Percentiles rank a stretch among this genome's conserved stretches.
These are phyloP conservation scores for Ambrosiella cleistominuta DNA, from an alignment of 2,329 filamentous ascomycete genomes.

Conservation along the genomic window DNA sequence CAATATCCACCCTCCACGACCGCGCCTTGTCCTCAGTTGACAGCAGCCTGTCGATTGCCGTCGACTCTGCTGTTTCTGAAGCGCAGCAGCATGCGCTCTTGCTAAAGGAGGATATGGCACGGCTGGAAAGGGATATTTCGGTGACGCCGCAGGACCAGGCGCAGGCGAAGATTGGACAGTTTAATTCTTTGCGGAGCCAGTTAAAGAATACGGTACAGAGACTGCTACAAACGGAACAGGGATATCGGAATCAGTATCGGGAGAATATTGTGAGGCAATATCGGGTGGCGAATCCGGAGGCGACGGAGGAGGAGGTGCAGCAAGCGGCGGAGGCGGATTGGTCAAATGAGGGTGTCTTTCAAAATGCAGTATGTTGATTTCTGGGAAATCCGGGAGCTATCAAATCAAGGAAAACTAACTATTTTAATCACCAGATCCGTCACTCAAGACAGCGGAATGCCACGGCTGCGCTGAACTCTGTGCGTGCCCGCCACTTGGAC, in stretches of 20 bases:
- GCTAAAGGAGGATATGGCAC: conserved; percentile 65
- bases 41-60: conserved; percentile 29
- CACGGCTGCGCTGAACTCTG: conserved; percentile 46
- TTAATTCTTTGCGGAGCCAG: conserved; percentile 49
- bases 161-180: conserved; percentile 56
- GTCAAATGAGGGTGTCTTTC: conserved; percentile 66
- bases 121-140: conserved; percentile 48
- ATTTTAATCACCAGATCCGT: conserved; percentile 2
- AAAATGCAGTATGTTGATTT: conserved; percentile 50
- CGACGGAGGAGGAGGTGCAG: conserved; percentile 53
- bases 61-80: conserved; percentile 50
- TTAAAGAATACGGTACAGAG: conserved; percentile 56
- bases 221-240: conserved; percentile 53
- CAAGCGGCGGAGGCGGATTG: conserved; percentile 54
- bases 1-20: conserved; percentile 54
- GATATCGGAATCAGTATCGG: conserved; percentile 53
- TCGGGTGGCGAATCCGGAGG: conserved; percentile 64
- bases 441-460: conserved; percentile 8
- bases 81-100: conserved; percentile 57
- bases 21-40: conserved; percentile 52
- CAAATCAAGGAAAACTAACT: neutral
- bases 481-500: conserved; percentile 68
- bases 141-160: conserved; percentile 19
- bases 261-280: conserved; percentile 69
- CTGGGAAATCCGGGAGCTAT: conserved; percentile 1